A percentile compares a stretch with the other conserved stretches of the same genome.
These are phyloP conservation scores for Angomonas deanei DNA, from an alignment of 208 protist genomes.

Conservation along the genomic window DNA sequence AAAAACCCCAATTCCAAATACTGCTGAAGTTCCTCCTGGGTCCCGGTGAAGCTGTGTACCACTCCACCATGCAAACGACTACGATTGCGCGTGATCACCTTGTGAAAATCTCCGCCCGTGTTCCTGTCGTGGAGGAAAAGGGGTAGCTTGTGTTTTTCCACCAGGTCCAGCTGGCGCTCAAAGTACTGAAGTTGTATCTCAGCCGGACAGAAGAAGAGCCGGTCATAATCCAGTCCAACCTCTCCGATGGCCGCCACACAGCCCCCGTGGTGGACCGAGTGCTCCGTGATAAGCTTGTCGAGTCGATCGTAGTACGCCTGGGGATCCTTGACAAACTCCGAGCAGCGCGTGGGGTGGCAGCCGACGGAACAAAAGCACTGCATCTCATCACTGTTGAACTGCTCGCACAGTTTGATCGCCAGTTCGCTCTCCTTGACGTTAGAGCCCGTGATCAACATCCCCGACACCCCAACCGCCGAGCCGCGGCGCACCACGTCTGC, in stretches of 20 bases:
- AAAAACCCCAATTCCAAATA: slow-evolving; percentile 82
- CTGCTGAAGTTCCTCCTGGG: slow-evolving; percentile 54
- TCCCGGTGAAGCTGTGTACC: slow-evolving; percentile 95
- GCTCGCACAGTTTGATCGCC: slow-evolving; percentile 52
- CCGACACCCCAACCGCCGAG: slow-evolving; percentile 40
- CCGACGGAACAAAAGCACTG: slow-evolving; percentile 74
- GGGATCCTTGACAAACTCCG: slow-evolving; percentile 62
- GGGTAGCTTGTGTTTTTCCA: slow-evolving; percentile 74
- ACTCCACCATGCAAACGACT: slow-evolving; percentile 67
- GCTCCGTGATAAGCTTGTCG: slow-evolving; percentile 35
- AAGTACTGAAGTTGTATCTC: slow-evolving; percentile 86
- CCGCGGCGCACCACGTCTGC: slow-evolving; percentile 53
- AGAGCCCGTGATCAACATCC: slow-evolving; percentile 72
- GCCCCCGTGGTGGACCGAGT: slow-evolving; percentile 47
- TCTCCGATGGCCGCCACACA: slow-evolving; percentile 84
- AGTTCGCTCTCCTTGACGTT: slow-evolving; percentile 44
- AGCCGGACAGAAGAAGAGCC: slow-evolving; percentile 87
- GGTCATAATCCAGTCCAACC: slow-evolving; percentile 93
- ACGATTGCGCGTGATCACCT: slow-evolving; percentile 40
- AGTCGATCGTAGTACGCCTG: slow-evolving; percentile 44
- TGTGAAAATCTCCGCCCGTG: slow-evolving; percentile 79
- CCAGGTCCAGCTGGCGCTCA: slow-evolving; percentile 72
- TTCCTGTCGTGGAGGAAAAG: slow-evolving; percentile 94
- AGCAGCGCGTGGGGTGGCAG: slow-evolving; percentile 85
- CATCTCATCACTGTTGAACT: slow-evolving; percentile 28